Conservation (phyloP, 768 basidiomycete species). For the Calocybe cyanea region DNA sequence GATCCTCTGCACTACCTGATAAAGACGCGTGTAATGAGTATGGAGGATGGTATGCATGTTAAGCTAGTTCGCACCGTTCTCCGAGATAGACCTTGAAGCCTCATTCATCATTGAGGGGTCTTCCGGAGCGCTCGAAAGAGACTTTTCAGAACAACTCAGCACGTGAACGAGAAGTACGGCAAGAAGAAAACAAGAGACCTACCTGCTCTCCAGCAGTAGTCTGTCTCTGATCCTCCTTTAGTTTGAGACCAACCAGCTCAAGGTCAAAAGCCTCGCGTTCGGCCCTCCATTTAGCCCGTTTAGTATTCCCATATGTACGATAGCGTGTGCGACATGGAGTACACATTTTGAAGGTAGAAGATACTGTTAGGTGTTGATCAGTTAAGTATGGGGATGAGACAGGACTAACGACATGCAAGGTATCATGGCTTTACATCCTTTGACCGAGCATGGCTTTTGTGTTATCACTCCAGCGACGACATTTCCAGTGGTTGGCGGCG, state of each 20-base stretch:
- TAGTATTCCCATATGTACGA: slow-evolving; percentile 49
- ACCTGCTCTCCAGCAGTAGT: slow-evolving; percentile 33
- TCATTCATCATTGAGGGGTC: slow-evolving; percentile 33
- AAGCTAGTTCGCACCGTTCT: background rate
- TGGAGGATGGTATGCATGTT: no score
- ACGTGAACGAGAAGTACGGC: background rate
- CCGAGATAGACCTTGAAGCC: slow-evolving; percentile 16
- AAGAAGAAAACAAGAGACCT: slow-evolving; percentile 12
- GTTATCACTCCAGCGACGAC: background rate
- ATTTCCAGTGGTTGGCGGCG: background rate
- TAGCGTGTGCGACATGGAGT: slow-evolving; percentile 45
- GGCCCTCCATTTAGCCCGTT: slow-evolving; percentile 50
- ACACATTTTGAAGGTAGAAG: slow-evolving; percentile 41
- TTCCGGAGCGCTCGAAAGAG: slow-evolving; percentile 30
- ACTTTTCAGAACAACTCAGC: slow-evolving; percentile 18
- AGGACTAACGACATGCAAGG: slow-evolving; percentile 27
- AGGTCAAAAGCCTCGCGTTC: slow-evolving; percentile 40
- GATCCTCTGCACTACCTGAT: background rate
- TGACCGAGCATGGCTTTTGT: slow-evolving; percentile 46
- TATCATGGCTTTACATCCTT: slow-evolving; percentile 48
- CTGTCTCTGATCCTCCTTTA: slow-evolving; percentile 35
- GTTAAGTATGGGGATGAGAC: slow-evolving; percentile 17
- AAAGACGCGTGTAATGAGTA: no score
- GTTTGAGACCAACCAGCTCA: slow-evolving; percentile 33
- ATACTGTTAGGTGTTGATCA: slow-evolving; percentile 13